phyloP scores from a whole-genome alignment of 1,284 basidiomycete species.

The Coriolopsis trogii region DNA sequence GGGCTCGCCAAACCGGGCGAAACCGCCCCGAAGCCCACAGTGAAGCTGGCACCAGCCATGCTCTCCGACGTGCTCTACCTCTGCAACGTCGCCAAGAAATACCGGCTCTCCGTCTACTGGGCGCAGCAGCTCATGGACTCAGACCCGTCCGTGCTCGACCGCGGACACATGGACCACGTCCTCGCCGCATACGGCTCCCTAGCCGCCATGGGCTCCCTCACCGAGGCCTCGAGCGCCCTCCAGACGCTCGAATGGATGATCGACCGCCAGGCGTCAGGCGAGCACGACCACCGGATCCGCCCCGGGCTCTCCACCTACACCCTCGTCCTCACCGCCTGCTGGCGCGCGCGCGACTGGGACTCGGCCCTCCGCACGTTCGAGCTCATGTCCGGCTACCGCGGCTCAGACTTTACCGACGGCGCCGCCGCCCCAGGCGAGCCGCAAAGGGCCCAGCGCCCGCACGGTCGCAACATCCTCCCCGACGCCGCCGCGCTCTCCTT shows the following conservation, averaged over 20 bases:
- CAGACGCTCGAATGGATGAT: constrained; percentile 68
- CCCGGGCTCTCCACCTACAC: constrained; percentile 52
- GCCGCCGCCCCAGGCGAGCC: constrained; percentile 29
- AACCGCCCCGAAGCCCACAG: constrained; percentile 34
- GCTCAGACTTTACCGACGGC: constrained; percentile 52
- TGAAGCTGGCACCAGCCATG: constrained; percentile 47
- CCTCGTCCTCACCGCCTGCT: constrained; percentile 61
- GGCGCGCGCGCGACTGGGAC: constrained; percentile 63
- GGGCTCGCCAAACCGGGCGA: constrained; percentile 57
- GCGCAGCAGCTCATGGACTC: constrained; percentile 55
- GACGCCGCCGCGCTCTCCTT: constrained; percentile 52
- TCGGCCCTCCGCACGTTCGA: constrained; percentile 58
- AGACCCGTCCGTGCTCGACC: constrained; percentile 43
- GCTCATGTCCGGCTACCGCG: constrained; percentile 65
- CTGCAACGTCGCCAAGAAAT: constrained; percentile 52
- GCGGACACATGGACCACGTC: constrained; percentile 58
- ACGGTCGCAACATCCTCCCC: constrained; percentile 45
- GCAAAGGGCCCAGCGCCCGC: constrained; percentile 5
- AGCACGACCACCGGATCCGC: constrained; percentile 41
- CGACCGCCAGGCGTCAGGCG: constrained; percentile 42
- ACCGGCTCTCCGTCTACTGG: constrained; percentile 54
- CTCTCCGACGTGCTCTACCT: constrained; percentile 57
- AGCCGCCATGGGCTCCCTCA: constrained; percentile 36
- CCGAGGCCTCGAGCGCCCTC: constrained; percentile 46
- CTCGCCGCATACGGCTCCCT: constrained; percentile 54